These are phyloP conservation scores for Fragaria nilgerrensis DNA, from an alignment of 306 rosid species.

Conservation along the genomic window DNA sequence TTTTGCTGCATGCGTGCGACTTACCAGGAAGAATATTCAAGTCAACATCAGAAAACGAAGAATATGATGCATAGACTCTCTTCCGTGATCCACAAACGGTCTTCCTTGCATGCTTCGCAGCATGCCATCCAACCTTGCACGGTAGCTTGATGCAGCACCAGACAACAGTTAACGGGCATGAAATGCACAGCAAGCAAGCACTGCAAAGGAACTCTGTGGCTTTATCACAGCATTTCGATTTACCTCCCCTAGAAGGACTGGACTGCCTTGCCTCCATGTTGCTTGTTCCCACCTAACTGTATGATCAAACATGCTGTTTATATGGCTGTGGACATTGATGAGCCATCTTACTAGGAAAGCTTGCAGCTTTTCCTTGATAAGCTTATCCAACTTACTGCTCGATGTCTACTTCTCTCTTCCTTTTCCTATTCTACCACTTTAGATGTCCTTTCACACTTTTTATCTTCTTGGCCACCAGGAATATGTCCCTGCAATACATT, in stretches of 20 bases:
- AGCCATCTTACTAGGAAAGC: conserved; percentile 15
- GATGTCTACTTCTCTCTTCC: neutral
- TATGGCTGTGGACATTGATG: conserved; percentile 16
- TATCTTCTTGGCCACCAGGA: conserved; percentile 19
- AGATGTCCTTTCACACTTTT: conserved; percentile 5
- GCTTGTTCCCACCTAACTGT: neutral
- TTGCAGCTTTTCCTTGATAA: neutral
- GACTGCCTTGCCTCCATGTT: conserved; percentile 15
- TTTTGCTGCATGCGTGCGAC: neutral
- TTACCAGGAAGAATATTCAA: conserved; percentile 25
- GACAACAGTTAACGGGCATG: conserved; percentile 47
- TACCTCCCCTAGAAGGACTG: conserved; percentile 18
- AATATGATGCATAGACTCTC: conserved; percentile 38
- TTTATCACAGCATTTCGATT: conserved; percentile 31
- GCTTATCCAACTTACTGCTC: neutral
- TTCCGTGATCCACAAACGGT: conserved; percentile 40
- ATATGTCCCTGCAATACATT: conserved; percentile 17
- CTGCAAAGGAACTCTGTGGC: conserved; percentile 44
- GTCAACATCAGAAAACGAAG: conserved; percentile 74
- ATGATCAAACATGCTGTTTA: neutral
- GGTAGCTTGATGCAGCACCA: conserved; percentile 60
- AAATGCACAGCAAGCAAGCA: conserved; percentile 49
- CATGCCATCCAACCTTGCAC: conserved; percentile 45
- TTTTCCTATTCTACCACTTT: neutral
- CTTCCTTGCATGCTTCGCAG: conserved; percentile 22